Percentiles rank a stretch among this genome's conserved stretches.
These are phyloP conservation scores for Diaporthe eres DNA, from an alignment of 2,329 filamentous ascomycete genomes.

Conservation along the genomic window DNA sequence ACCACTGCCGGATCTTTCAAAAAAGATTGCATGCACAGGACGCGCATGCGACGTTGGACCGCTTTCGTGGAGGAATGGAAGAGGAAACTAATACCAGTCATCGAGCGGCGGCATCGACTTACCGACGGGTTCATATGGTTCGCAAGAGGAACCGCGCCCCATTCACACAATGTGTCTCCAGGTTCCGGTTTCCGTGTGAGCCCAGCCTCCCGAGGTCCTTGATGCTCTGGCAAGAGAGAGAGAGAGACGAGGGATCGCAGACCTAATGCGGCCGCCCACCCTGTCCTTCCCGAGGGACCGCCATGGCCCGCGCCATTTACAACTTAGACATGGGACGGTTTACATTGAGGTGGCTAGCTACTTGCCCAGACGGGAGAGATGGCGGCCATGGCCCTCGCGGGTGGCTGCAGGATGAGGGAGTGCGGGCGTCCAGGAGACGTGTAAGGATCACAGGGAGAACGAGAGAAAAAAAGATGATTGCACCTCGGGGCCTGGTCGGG, in stretches of 20 bases:
- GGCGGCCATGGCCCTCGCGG: conserved; percentile 35
- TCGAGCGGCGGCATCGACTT: not conserved
- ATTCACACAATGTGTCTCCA: not conserved
- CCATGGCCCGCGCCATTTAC: conserved; percentile 28
- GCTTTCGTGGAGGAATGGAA: conserved; percentile 11
- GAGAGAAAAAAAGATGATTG: not conserved
- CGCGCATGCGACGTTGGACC: conserved; percentile 37
- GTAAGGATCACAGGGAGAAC: not conserved
- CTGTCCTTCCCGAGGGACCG: conserved; percentile 33
- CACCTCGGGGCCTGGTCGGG: not conserved
- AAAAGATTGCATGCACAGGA: conserved; percentile 21
- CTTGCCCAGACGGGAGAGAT: conserved; percentile 23
- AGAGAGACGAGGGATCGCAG: conserved; percentile 9
- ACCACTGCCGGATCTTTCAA: conserved; percentile 35
- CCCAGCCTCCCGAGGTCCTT: not conserved
- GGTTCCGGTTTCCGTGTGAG: not conserved
- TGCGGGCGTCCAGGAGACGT: not conserved
- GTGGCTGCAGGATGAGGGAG: conserved; percentile 35
- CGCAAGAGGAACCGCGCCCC: not conserved
- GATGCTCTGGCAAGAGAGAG: not conserved
- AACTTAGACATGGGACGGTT: conserved; percentile 4
- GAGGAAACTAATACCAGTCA: not conserved
- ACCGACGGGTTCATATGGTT: not conserved
- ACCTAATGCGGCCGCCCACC: conserved; percentile 36
- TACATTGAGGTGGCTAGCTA: conserved; percentile 7